Conservation (phyloP, 768 basidiomycete species). For the Saitozyma podzolica region DNA sequence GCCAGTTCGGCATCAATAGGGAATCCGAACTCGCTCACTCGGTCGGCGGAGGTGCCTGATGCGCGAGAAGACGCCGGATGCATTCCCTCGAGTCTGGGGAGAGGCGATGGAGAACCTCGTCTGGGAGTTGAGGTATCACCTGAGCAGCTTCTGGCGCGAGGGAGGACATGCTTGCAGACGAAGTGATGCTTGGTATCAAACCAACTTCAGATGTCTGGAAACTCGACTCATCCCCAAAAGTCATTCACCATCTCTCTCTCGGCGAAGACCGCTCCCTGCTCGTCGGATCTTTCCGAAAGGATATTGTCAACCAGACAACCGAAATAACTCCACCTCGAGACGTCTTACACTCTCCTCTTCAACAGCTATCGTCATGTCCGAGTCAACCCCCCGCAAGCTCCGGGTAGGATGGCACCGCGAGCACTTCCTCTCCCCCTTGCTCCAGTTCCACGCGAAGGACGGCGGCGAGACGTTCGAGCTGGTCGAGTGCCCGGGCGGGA, state of each 20-base stretch:
- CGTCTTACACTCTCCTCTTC: too few relatives aligned
- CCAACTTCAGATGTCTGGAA: too few relatives aligned
- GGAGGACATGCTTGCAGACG: too few relatives aligned
- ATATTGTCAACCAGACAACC: too few relatives aligned
- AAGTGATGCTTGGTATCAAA: too few relatives aligned
- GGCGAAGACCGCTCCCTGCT: too few relatives aligned
- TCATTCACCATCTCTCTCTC: too few relatives aligned
- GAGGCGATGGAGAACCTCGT: slow-evolving; percentile 19
- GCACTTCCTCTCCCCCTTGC: slow-evolving; percentile 87
- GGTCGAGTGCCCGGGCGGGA: slow-evolving; percentile 73
- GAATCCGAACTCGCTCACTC: slow-evolving; percentile 32
- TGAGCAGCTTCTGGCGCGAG: too few relatives aligned
- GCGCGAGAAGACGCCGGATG: slow-evolving; percentile 20
- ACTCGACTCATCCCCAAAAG: too few relatives aligned
- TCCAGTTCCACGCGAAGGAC: slow-evolving; percentile 77
- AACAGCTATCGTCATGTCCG: too few relatives aligned
- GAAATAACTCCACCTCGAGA: too few relatives aligned
- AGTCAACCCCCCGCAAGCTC: slow-evolving; percentile 14
- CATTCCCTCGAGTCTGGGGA: slow-evolving; percentile 35
- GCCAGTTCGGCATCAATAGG: background rate
- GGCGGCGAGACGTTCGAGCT: slow-evolving; percentile 70
- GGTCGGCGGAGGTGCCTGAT: slow-evolving; percentile 22
- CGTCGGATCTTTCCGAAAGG: too few relatives aligned
- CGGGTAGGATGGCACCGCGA: slow-evolving; percentile 52
- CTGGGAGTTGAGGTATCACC: slow-evolving; percentile 5